Conservation (phyloP, 345 rosid genomes). For the Psidium guajava region DNA sequence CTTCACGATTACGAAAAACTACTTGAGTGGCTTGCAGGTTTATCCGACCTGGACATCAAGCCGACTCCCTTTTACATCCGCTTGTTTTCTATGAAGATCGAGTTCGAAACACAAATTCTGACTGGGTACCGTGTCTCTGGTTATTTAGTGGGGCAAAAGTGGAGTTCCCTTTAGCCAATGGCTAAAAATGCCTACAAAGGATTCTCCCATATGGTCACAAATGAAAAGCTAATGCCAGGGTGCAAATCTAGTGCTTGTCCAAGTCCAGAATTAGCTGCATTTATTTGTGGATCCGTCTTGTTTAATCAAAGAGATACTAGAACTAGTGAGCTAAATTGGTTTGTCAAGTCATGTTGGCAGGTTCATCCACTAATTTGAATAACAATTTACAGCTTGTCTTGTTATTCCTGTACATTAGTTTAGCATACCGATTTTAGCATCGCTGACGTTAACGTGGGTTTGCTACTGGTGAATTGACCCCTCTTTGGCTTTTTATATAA, state of each 20-base stretch:
- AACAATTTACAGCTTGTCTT: not conserved
- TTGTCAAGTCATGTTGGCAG: not conserved
- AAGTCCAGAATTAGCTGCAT: not conserved
- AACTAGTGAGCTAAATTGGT: not conserved
- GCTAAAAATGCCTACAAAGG: not conserved
- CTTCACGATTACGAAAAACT: not conserved
- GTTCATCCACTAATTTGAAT: not conserved
- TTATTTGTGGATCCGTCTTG: not conserved
- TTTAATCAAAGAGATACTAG: not conserved
- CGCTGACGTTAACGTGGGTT: not conserved
- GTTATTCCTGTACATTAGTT: not conserved
- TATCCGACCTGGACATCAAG: not conserved
- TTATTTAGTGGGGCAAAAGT: not conserved
- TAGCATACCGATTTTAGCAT: not conserved
- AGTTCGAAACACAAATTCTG: not conserved
- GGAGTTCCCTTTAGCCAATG: not conserved
- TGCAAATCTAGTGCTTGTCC: not conserved
- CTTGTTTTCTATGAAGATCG: not conserved
- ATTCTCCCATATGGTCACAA: not conserved
- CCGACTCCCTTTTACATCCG: not conserved
- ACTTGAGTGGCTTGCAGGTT: not conserved
- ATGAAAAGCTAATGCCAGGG: not conserved
- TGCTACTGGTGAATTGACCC: not conserved
- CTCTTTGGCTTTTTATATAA: not conserved
- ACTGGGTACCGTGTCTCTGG: not conserved